Base-by-base conservation (phyloP, 192 early-diverging fungal genomes). In the Diversispora eburnea region DNA sequence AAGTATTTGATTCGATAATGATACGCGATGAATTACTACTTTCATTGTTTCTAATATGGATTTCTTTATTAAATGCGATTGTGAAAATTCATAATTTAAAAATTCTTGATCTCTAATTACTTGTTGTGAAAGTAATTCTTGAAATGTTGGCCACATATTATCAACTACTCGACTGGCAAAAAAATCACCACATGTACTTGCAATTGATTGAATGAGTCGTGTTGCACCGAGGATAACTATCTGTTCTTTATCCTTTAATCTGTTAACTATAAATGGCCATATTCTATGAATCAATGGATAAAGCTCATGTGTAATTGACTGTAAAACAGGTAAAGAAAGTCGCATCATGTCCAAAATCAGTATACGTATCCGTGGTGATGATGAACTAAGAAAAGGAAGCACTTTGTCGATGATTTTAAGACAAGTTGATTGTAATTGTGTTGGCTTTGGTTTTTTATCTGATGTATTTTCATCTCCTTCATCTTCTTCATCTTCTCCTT, bases 241-340 rank as follows among this genome's bases (percentile, higher is more conserved):
- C 19, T 73, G 73, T 55, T 80, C 75, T 43, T 57, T 17, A 65
- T 84, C 81, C 15, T 76, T 76, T 41, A 79, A 64, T 8, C 81
- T 74, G 0, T 77, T 74, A 2, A 88, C 68, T n/a, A 85, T 77
- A 0, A 77, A 75, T 0, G 84, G 84, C 87, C 87, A 88, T 17
- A 84, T 68, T 5, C 63, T 73, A 66, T 86, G 77, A 3, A 88
- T 72, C 3, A 85, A 75, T 39, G 82, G 79, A 59, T 84, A 77
- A 33, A 88, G 52, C 33, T 88, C 79, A 8, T 67, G 45, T 2
- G 82, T 73, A 9, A 74, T 75, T 7, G 77, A 70, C 9, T 76
- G 67, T 4, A 88, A 61, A 4, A 84, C 77, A 57, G 79, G 64
- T 33, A 83, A 72, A 3, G 82, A 74, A 3, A 64, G 55, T 7